Base-by-base conservation (phyloP, 176 grass and related monocot genomes). In the Metroxylon sagu region DNA sequence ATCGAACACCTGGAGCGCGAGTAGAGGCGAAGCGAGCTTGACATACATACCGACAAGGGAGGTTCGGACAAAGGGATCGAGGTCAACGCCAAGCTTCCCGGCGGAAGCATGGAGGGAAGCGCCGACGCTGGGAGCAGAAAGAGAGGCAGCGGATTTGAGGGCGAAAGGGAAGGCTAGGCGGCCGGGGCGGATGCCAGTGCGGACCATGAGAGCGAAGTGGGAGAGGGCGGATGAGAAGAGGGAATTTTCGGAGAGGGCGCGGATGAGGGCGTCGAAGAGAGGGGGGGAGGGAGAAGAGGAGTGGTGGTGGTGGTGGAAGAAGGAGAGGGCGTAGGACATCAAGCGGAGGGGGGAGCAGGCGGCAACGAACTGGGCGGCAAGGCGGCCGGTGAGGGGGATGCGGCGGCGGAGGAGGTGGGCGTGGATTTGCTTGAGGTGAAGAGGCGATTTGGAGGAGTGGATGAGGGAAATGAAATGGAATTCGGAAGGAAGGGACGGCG, bases 1-100 rank as follows among this genome's bases (percentile, higher is more conserved):
- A 25, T 71, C 68, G 21, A 71, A 71, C 55, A 71, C 23, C 48
- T 16, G 18, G 56, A 59, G 68, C 19, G 68, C 68, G 26, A 43
- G 35, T 5, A 5, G 17, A 4, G 56, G 4, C 6, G 51, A 43
- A 43, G 56, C 54, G 25, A 71, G 68, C 43, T 59, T 59, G 56
- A 71, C 56, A n/a, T 71, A 60, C 5, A 25, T 25, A 14, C 60
- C 56, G 68, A 57, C 68, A 23, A 60, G 39, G 25, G 68, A 71
- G 25, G 68, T 71, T 18, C 68, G 35, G 56, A 71, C 68, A 23
- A 71, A 71, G 25, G 43, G 56, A 25, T 71, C 68, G 0, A 71
- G 68, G 25, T 71, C 68, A 43, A 71, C 56, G 43, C 18, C 56
- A 16, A 17, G 39, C 48, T 51, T 59, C 23, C 23, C 48, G 39